phyloP scores from a whole-genome alignment of 108 stramenopile species.

The Ochromonas danica region DNA sequence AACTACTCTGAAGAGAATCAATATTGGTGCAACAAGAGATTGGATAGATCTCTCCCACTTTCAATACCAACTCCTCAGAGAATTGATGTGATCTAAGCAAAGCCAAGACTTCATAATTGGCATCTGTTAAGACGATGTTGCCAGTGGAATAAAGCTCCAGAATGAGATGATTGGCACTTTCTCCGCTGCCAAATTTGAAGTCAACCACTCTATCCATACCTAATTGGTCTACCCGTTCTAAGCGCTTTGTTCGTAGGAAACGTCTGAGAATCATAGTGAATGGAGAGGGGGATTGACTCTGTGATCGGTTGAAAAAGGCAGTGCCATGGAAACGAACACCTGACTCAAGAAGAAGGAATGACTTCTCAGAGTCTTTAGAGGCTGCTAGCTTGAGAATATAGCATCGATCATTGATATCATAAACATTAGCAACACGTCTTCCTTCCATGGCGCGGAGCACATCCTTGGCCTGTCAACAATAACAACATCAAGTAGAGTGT shows the following conservation, averaged over 20 bases:
- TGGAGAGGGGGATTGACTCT: conserved; percentile 71
- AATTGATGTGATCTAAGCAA: conserved; percentile 85
- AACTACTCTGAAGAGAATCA: too few species aligned
- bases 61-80: conserved; percentile 41
- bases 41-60: conserved; percentile 50
- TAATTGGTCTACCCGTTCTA: conserved; percentile 83
- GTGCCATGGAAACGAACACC: conserved; percentile 94
- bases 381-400: conserved; percentile 53
- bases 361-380: conserved; percentile 46
- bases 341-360: conserved; percentile 73
- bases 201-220: conserved; percentile 91
- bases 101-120: conserved; percentile 74
- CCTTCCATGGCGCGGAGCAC: conserved; percentile 48
- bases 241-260: conserved; percentile 78
- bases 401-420: conserved; percentile 51
- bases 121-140: conserved; percentile 82
- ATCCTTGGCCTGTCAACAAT: conserved; percentile 34
- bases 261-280: conserved; percentile 95
- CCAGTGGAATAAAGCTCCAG: conserved; percentile 88
- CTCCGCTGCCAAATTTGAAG: conserved; percentile 81
- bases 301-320: conserved; percentile 40
- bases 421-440: conserved; percentile 50
- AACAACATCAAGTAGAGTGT: background rate
- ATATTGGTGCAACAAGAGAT: conserved; percentile 42
- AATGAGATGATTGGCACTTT: conserved; percentile 72